Evolutionary conservation across 2,329 filamentous ascomycete genomes (phyloP).

Genomic region (Colletotrichum liaoningense): DNA sequence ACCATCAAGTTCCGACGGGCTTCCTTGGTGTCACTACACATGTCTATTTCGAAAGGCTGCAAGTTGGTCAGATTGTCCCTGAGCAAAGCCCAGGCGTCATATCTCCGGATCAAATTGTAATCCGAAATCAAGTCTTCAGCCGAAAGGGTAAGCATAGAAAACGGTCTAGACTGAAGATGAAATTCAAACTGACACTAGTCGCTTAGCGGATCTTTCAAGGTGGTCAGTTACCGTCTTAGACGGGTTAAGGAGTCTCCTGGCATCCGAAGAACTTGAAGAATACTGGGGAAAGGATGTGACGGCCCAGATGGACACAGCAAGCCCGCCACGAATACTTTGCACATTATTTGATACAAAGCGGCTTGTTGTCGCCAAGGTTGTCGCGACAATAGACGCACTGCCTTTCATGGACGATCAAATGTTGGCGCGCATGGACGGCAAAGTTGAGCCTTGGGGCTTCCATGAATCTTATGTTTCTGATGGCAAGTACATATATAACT

Average conservation of each 20-base stretch:
- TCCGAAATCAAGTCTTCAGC: not conserved
- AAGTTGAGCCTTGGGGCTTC: not conserved
- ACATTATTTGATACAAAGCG: not conserved
- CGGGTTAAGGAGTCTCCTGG: not conserved
- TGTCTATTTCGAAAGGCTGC: rapidly evolving
- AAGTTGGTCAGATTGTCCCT: not conserved
- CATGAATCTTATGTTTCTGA: not conserved
- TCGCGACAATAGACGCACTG: not conserved
- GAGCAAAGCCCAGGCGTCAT: not conserved
- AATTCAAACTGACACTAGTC: not conserved
- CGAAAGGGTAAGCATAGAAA: not conserved
- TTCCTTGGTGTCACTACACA: not conserved
- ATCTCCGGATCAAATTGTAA: not conserved
- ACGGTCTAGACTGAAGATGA: not conserved
- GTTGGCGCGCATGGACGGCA: not conserved
- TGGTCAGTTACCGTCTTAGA: too few species aligned
- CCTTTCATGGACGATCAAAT: not conserved
- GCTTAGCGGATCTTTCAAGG: not conserved
- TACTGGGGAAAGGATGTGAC: not conserved
- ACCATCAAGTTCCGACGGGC: not conserved
- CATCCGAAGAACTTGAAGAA: not conserved
- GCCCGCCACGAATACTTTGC: not conserved
- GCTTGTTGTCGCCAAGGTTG: not conserved
- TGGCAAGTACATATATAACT: not conserved
- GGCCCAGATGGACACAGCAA: not conserved